Evolutionary conservation across 768 basidiomycete species (phyloP), one percentile per base, ranked within the genome.

Genomic region (Lactarius evosmus): DNA sequence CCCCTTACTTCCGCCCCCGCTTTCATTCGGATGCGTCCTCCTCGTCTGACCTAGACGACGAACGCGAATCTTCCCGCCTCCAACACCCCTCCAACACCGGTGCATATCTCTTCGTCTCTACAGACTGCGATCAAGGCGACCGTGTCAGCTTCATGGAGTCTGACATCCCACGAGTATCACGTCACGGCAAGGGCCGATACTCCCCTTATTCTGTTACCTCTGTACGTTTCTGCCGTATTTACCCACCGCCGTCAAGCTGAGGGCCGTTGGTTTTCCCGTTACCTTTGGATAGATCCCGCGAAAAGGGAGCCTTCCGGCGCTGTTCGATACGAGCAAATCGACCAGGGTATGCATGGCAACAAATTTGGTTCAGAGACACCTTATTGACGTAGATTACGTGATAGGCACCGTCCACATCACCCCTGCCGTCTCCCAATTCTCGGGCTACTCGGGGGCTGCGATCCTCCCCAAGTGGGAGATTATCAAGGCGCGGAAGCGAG

Each of bases 1-100:
- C 46, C 12, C 46, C 66, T 69, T 70, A 68, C 65, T 67, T 73
- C 66, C 68, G 68, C 29, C 62, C 66, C 17, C 74, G 72, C 61
- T 72, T 74, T 61, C 75, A 73, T 69, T 78, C 77, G 32, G 77
- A 79, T 29, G 77, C 81, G 4, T 76, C 78, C 32, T 80, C 83
- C 59, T 79, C 78, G 16, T 67, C 72, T 60, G 65, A 65, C 56
- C 65, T 67, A 58, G 68, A 69, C 65, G 60, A 67, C 59, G 63
- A 69, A 32, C 52, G 27, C 54, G 68, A 68, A 27, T 50, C 29
- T 25, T 44, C 61, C 25, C 61, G 29, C n/a, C 49, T 25, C 3
- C 59, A 40, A 17, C 29, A 53, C 27, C 30, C 56, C 14, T 27
- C 29, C 27, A 49, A 49, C n/a, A 29, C 54, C 2, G 66, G 62